Base-by-base conservation (phyloP, 441 rosid species). In the Metrosideros polymorpha region DNA sequence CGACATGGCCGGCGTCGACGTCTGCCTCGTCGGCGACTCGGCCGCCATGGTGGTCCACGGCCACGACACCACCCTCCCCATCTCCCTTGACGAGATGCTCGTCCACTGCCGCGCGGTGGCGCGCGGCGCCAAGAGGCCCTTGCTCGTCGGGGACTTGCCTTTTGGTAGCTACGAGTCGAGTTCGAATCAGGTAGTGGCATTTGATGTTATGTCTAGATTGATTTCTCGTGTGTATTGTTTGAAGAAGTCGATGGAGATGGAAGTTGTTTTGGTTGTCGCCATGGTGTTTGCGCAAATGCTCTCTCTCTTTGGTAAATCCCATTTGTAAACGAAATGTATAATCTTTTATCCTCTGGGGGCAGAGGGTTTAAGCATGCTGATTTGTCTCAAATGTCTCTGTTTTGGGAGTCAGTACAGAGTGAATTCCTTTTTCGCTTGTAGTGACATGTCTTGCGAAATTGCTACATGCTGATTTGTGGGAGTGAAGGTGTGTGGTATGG, bases 31-130 rank as follows among this genome's bases (percentile, higher is more conserved):
- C 19, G 99, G 99, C 22, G 99, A 97, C 89, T 97, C 99, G 1
- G 98, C 99, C 49, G 88, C 99, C 77, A 97, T 97, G 99, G 99
- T 96, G 45, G 96, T 97, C 85, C 99, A 96, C 89, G 99, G 99
- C 30, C 92, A 96, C 77, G 99, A 97, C 92, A 97, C 98, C 39
- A 97, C 99, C 9, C 96, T 96, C 85, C 99, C 99, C 24, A 93
- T 96, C 90, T 76, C 97, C 52, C 93, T 97, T 29, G 99, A 96
- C 1, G 98, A 97, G 88, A 97, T 97, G 98, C 98, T 97, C 71
- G 98, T 94, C 86, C 99, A 95, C 83, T 94, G 96, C 90, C 94
- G 99, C 52, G 90, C 98, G 49, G 99, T 95, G 19, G 96, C 96
- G 61, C 94, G 98, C 12, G 99, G 99, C 43, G 98, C 99, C 79